Conservation (phyloP, 148 eudicot species). For the Beta vulgaris region DNA sequence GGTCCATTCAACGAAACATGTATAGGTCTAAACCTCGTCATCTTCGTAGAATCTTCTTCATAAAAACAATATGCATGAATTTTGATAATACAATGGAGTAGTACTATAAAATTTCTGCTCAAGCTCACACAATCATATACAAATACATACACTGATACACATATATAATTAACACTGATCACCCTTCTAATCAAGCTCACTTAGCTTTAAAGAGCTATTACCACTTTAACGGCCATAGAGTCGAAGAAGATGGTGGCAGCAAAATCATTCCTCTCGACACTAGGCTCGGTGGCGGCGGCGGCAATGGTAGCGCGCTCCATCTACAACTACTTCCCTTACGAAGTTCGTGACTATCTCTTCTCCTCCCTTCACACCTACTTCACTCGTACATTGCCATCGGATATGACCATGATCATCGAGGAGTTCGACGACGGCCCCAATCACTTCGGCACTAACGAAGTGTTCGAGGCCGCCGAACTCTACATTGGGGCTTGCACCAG, state of each 20-base stretch:
- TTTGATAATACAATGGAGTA: too few species aligned
- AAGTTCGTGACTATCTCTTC: slow-evolving; percentile 38
- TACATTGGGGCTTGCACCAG: slow-evolving; percentile 34
- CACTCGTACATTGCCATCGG: slow-evolving; percentile 34
- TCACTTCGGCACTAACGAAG: slow-evolving; percentile 33
- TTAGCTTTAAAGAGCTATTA: too few species aligned
- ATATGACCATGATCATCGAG: slow-evolving; percentile 42
- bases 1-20: too few species aligned
- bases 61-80: too few species aligned
- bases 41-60: too few species aligned
- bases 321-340: slow-evolving; percentile 35
- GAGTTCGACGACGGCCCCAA: slow-evolving; percentile 54
- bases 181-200: too few species aligned
- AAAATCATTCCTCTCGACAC: slow-evolving; percentile 43
- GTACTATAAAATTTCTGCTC: too few species aligned
- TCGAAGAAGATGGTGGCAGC: slow-evolving; percentile 4
- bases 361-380: slow-evolving; percentile 32
- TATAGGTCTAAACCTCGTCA: too few species aligned
- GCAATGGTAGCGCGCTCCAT: slow-evolving; percentile 47
- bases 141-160: too few species aligned
- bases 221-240: too few species aligned
- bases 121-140: too few species aligned
- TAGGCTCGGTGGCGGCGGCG: slow-evolving; percentile 46
- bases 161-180: too few species aligned
- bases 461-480: slow-evolving; percentile 48